phyloP scores from a whole-genome alignment of 495 filamentous ascomycete genomes.

The Peziza echinospora region DNA sequence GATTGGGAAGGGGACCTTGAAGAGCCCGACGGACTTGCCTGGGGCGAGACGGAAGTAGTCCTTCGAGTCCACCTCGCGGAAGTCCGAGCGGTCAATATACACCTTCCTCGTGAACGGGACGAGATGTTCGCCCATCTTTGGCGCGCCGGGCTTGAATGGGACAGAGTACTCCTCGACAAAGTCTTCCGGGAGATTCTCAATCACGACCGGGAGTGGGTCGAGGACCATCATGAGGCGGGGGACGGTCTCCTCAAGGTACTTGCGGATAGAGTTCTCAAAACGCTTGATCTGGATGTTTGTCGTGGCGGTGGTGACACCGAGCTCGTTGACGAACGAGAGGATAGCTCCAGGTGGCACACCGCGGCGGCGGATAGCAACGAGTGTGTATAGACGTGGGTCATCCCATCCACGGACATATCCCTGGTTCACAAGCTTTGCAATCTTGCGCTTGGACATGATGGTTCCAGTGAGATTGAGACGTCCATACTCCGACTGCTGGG shows the following conservation, averaged over 20 bases:
- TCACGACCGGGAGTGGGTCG: constrained; percentile 46
- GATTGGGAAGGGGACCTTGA: constrained; percentile 66
- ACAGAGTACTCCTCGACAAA: constrained; percentile 38
- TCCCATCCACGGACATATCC: constrained; percentile 65
- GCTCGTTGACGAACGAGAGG: constrained; percentile 65
- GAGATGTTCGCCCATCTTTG: constrained; percentile 33
- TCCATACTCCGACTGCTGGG: constrained; percentile 72
- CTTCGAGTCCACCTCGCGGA: constrained; percentile 60
- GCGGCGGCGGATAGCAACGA: constrained; percentile 63
- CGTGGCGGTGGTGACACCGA: constrained; percentile 61
- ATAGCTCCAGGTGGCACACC: constrained; percentile 76
- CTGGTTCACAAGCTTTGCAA: constrained; percentile 51
- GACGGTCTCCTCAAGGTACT: constrained; percentile 63
- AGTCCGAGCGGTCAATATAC: constrained; percentile 86
- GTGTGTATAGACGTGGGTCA: constrained; percentile 69
- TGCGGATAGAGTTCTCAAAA: constrained; percentile 59
- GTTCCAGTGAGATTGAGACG: constrained; percentile 63
- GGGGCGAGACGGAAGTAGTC: constrained; percentile 91
- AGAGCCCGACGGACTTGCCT: constrained; percentile 68
- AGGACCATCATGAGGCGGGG: constrained; percentile 66
- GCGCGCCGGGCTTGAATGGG: constrained; percentile 57
- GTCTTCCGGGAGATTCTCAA: constrained; percentile 50
- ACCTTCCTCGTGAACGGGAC: constrained; percentile 66
- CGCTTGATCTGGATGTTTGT: constrained; percentile 49
- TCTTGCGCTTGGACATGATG: constrained; percentile 63